Evolutionary conservation across 768 basidiomycete genomes (phyloP), one percentile per base, ranked within the genome.

Genomic region (Tephrocybe sp.): DNA sequence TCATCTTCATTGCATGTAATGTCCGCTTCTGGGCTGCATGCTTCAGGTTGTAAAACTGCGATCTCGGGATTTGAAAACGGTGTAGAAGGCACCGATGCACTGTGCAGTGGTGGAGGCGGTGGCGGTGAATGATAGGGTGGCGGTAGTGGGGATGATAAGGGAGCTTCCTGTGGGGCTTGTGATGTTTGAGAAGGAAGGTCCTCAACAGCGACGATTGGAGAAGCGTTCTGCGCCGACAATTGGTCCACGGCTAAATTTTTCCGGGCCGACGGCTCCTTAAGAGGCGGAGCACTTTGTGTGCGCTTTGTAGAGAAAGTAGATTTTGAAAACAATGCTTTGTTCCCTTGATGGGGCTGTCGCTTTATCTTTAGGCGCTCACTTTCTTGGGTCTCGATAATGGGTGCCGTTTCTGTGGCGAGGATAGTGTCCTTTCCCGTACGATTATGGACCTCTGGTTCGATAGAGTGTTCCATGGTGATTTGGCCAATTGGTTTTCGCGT

Each of bases 281-380:
- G 28, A 44, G 58, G 58, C 21, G 59, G 38, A 25, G 39, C 46
- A 44, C 47, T 54, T 46, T 54, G 56, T 34, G 45, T 58, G 44
- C 53, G 15, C 46, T 68, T 70, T 52, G 63, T 69, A 21, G 59
- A 50, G 31, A 54, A 12, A 51, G 58, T 31, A 53, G 58, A 24
- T 25, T 53, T 63, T 7, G 60, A 48, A n/a, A 60, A 50, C n/a
- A 63, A 60, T 34, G 60, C 59, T 11, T 64, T 56, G 8, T 59
- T 55, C 26, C 28, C 44, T 15, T 49, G 41, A 28, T 67, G 63
- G 44, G 70, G 49, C 56, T 66, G 69, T 63, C 73, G 63, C 49
- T 69, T 69, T 21, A 73, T 57, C 58, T 64, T 75, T 54, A 68
- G 60, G 38, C 63, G 70, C 65, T 64, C 66, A 60, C 52, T 44